Evolutionary conservation across 768 basidiomycete genomes (phyloP), one percentile per base, ranked within the genome.

Genomic region (Collybia mongolica): DNA sequence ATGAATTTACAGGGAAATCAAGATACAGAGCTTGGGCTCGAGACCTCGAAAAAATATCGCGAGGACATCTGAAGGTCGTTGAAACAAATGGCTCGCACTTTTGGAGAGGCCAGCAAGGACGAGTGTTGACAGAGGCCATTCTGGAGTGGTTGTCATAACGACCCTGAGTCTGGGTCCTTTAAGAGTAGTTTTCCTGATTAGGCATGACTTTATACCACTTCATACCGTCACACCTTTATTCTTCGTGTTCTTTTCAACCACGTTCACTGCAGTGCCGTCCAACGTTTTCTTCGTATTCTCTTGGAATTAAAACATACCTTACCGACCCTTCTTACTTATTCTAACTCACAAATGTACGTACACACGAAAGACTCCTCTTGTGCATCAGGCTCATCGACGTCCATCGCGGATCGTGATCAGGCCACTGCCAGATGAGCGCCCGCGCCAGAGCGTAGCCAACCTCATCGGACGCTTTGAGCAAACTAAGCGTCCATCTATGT

Each of bases 391-490:
- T 42, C 55, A 60, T 57, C 41, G 38, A 32, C 47, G 36, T 45
- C 42, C 24, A 22, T 44, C 42, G 29, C 19, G 24, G 42, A 44
- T 44, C 42, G 42, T 28, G 26, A 44, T 44, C 22, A 44, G 42
- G 29, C 42, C 42, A 18, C 17, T 29, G 24, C 29, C 42, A 24
- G 42, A 44, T 44, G 29, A 44, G 26, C 81, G 87, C 63, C 90
- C 90, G 43, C 86, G 91, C 52, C 82, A 81, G 65, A 90, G 86
- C 60, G 91, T 93, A 42, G 91, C 91, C 55, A 93, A 92, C 64
- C 85, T 93, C 70, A 93, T 93, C 61, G 91, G 91, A 45, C 81
- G 87, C 51, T 93, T 93, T 58, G 91, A 93, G 67, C 85, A 89
- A 70, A 83, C 77, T 49, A 92, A 89, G 64, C 81, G 82, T 44